Percentiles rank a stretch among this genome's conserved stretches.
Evolutionary conservation across 1,284 basidiomycete genomes (phyloP).

Genomic region (Agroathelia rolfsii): DNA sequence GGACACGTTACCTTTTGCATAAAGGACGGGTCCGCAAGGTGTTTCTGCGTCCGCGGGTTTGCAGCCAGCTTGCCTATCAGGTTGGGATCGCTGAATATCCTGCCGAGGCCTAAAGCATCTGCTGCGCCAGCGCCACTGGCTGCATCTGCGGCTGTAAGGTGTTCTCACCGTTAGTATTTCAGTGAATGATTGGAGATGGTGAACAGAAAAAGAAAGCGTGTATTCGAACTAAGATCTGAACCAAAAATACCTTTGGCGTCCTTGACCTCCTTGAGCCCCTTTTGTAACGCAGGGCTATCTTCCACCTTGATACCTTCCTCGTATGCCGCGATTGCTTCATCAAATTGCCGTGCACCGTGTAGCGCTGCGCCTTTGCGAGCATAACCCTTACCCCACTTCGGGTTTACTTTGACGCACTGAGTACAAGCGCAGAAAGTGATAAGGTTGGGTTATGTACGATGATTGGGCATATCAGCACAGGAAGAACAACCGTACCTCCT

Average conservation of each 20-base stretch:
- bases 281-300: slow-evolving; percentile 72
- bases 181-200: slow-evolving; percentile 10
- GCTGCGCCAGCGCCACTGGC: slow-evolving; percentile 31
- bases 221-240: slow-evolving; percentile 2
- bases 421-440: slow-evolving; percentile 7
- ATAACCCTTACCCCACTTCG: slow-evolving; percentile 87
- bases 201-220: slow-evolving; percentile 8
- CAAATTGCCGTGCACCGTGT: slow-evolving; percentile 73
- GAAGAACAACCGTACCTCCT: slow-evolving; percentile 55
- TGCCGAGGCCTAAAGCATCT: slow-evolving; percentile 52
- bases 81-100: slow-evolving; percentile 81
- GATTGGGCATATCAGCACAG: no score
- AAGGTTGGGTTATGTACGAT: no score
- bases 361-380: slow-evolving; percentile 92
- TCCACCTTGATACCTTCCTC: slow-evolving; percentile 76
- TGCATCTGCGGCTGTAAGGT: slow-evolving; percentile 30
- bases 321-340: slow-evolving; percentile 78
- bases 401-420: slow-evolving; percentile 71
- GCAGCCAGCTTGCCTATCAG: slow-evolving; percentile 74
- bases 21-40: slow-evolving; percentile 79
- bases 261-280: slow-evolving; percentile 81
- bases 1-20: slow-evolving; percentile 45
- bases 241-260: slow-evolving; percentile 59
- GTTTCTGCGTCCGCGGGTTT: slow-evolving; percentile 79
- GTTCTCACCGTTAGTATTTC: no score